Conservation (phyloP, 768 basidiomycete genomes). For the Mycena olivaceomarginata region DNA sequence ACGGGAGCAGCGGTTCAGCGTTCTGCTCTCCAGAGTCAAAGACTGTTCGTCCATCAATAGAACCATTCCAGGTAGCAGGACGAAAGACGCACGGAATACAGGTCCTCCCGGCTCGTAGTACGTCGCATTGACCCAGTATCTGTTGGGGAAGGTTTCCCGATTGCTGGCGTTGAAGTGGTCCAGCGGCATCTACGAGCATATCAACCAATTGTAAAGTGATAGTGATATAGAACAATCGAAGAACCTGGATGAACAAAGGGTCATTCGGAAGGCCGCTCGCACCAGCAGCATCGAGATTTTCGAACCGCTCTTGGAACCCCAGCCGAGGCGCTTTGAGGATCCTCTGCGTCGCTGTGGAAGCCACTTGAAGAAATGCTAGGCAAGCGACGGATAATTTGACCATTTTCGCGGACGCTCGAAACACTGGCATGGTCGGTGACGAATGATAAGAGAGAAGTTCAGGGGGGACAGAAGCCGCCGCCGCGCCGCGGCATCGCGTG, state of each 20-base stretch:
- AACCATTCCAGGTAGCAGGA: not conserved
- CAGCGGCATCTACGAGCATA: slow-evolving; percentile 61
- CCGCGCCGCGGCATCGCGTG: not conserved
- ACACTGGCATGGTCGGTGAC: not conserved
- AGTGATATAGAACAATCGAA: not conserved
- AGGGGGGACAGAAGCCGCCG: too few relatives aligned
- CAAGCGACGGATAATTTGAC: slow-evolving; percentile 8
- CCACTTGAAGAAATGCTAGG: not conserved
- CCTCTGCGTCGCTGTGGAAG: not conserved
- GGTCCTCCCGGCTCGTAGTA: slow-evolving; percentile 69
- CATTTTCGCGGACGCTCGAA: not conserved
- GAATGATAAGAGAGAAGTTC: slow-evolving; percentile 29
- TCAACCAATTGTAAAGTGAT: not conserved
- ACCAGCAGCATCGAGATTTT: not conserved
- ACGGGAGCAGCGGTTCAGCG: slow-evolving; percentile 67
- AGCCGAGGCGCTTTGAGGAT: slow-evolving; percentile 33
- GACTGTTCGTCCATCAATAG: slow-evolving; percentile 50
- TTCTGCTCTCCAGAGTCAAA: slow-evolving; percentile 73
- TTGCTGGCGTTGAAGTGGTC: slow-evolving; percentile 65
- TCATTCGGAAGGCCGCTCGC: slow-evolving; percentile 17
- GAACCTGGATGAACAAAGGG: slow-evolving; percentile 40
- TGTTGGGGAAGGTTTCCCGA: slow-evolving; percentile 61
- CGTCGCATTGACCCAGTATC: slow-evolving; percentile 70
- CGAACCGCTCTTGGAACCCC: slow-evolving; percentile 40
- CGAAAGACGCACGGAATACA: slow-evolving; percentile 62